Base-by-base conservation (phyloP, 2,329 filamentous ascomycete species). In the Elsinoe ampelina region DNA sequence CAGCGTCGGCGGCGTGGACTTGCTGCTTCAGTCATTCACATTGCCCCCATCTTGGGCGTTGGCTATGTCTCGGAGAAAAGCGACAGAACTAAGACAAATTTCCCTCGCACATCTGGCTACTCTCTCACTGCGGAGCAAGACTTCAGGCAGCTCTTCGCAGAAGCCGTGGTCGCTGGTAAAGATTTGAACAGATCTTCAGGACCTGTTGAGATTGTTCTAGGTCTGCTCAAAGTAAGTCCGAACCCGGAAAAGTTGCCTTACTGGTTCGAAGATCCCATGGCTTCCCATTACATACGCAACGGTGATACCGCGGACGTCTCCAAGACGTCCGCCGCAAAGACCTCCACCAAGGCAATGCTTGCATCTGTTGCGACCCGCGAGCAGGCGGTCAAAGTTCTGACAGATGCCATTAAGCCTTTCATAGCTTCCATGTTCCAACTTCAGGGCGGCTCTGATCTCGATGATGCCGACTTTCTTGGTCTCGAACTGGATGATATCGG, bases 101-200 rank as follows among this genome's bases (percentile, higher is more conserved):
- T 54, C 17, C 35, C 36, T 4, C 38, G 35, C 20, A 51, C 80
- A 11, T 77, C 77, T 2, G 26, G 17, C 32, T 20, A 35, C 48
- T 36, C 30, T n/a, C 13, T 38, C 13, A 54, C 48, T 3, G 32
- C 17, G 12, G 78, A 80, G 63, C 68, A 71, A 2, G 76, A 79
- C 55, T 63, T 80, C 13, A 76, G 79, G 60, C 73, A 77, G 60
- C 72, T 77, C 67, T 77, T 80, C 58, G 69, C 78, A 7, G 77
- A 80, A 62, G 76, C 77, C 4, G 73, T 81, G 22, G 63, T 69
- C 0, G 70, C 71, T 0, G 75, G 77, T 3, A 20, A 20, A 15
- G n/a, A n/a, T 5, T 43, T 19, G 11, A 20, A 15, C 10, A 15
- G 19, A 11, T 43, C 41, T 20, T 13, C 10, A 4, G 17, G 19